Base-by-base conservation (phyloP, 23 red algal species). In the Gracilariopsis chorda region DNA sequence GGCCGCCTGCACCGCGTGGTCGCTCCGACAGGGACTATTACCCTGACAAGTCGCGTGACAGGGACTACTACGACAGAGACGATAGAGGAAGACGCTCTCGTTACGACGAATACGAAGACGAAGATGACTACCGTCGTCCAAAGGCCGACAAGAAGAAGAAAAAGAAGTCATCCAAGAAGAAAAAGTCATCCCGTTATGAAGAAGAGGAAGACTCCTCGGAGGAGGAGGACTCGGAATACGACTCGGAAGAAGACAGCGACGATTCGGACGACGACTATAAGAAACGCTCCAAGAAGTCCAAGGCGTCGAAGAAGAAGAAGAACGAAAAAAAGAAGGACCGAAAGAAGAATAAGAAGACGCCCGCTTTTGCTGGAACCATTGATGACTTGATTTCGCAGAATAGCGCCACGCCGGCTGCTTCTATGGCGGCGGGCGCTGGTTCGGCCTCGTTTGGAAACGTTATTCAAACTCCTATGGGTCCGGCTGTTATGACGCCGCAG, bases 381-480 rank as follows among this genome's bases (percentile, higher is more conserved):
- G 91, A 94, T 56, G 91, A 94, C 43, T 55, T 94, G 20, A 84
- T 94, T 20, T 76, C 62, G 17, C 80, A 86, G 69, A 94, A 86
- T 55, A 62, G 47, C 16, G 82, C 81, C 16, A 51, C 67, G 37
- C 34, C 65, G 3, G 70, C 36, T 28, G 42, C 59, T 71, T 77
- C 60, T 7, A 70, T 42, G 41, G n/a, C n/a, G n/a, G 44, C 69
- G 80, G 80, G 80, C 13, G 2, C 51, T 2, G 91, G 91, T 28
- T 65, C 44, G 20, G 82, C 44, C 35, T 78, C 75, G 14, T 80
- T 86, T 79, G 91, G 91, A n/a, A 86, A 85, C 21, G 60, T 94
- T 13, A 79, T 94, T 45, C 91, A 94, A 59, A 94, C 91, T 1
- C 91, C 91, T 19, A 87, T 94, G 91, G 91, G 91, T 21, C 91